Percentiles rank a stretch among this genome's conserved stretches.
Evolutionary conservation across 805 yeast species (phyloP).

Genomic region (Zygosaccharomyces bailii): DNA sequence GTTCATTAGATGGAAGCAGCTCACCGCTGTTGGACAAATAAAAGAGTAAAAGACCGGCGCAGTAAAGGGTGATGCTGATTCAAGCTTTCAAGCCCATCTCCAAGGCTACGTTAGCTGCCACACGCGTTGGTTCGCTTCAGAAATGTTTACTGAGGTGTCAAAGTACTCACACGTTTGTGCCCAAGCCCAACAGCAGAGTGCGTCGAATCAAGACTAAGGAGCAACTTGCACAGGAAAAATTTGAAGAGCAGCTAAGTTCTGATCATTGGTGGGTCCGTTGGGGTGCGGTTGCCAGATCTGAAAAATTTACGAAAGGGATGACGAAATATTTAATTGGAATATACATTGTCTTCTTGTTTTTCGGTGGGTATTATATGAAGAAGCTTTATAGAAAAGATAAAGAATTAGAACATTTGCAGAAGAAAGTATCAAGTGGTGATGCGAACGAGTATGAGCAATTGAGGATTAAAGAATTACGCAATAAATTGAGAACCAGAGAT

Average conservation of each 20-base stretch:
- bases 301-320: constrained; percentile 57
- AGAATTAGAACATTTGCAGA: constrained; percentile 46
- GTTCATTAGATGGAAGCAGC: not conserved
- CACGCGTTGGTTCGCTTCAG: not conserved
- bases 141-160: constrained; percentile 4
- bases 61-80: constrained; percentile 1
- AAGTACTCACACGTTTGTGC: constrained; percentile 18
- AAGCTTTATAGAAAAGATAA: constrained; percentile 63
- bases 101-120: not conserved
- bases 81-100: not conserved
- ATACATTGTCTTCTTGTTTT: constrained; percentile 51
- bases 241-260: constrained; percentile 37
- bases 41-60: not conserved
- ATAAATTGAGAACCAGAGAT: constrained; percentile 62
- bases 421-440: constrained; percentile 36
- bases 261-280: constrained; percentile 42
- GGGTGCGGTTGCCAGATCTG: constrained; percentile 53
- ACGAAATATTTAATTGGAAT: constrained; percentile 62
- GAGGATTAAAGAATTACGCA: constrained; percentile 57
- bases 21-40: not conserved
- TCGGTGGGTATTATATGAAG: constrained; percentile 63
- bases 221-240: constrained; percentile 33
- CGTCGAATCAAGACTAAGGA: constrained; percentile 32
- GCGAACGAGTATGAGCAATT: constrained; percentile 60
- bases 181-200: constrained; percentile 20